These are phyloP conservation scores for Hypoxylon rubiginosum DNA, from an alignment of 2,329 filamentous ascomycete species.

Conservation along the genomic window DNA sequence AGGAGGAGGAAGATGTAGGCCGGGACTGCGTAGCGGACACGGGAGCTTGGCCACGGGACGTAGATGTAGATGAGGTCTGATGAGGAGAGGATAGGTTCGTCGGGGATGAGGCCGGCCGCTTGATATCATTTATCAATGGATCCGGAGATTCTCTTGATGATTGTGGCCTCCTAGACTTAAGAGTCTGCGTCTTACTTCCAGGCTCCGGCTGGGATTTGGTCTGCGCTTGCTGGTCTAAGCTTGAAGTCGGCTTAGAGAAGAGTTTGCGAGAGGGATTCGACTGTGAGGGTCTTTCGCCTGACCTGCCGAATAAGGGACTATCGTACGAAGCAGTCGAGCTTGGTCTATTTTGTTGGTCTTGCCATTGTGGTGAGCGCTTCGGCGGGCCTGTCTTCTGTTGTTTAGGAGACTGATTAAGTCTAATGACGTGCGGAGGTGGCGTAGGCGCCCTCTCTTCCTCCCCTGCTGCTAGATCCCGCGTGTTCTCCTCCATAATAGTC, in stretches of 20 bases:
- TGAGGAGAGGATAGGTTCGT: slow-evolving; percentile 14
- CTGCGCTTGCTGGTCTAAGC: slow-evolving; percentile 26
- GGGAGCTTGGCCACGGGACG: slow-evolving; percentile 12
- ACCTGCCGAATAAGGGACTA: slow-evolving; percentile 52
- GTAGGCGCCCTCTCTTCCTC: slow-evolving; percentile 41
- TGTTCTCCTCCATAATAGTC: slow-evolving; percentile 64
- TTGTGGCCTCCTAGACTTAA: slow-evolving; percentile 17
- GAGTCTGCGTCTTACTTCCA: slow-evolving; percentile 10
- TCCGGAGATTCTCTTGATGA: slow-evolving; percentile 36
- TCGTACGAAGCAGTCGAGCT: slow-evolving; percentile 47
- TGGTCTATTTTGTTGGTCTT: slow-evolving; percentile 34
- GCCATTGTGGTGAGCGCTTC: slow-evolving; percentile 34
- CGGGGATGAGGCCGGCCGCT: slow-evolving; percentile 41
- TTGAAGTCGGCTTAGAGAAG: slow-evolving; percentile 48
- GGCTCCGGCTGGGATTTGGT: slow-evolving; percentile 35
- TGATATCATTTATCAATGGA: slow-evolving; percentile 28
- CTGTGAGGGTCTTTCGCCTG: slow-evolving; percentile 50
- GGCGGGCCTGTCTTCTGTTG: slow-evolving; percentile 43
- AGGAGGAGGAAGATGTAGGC: slow-evolving; percentile 27
- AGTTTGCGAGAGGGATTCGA: slow-evolving; percentile 48
- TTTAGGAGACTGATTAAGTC: slow-evolving; percentile 49
- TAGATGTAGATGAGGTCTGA: slow-evolving; percentile 19
- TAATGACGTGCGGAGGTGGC: slow-evolving; percentile 52
- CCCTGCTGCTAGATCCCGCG: slow-evolving; percentile 57
- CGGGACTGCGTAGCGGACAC: slow-evolving; percentile 11